Evolutionary conservation across 192 early-diverging fungal genomes (phyloP).

Genomic region (Polychytrium aggregatum): DNA sequence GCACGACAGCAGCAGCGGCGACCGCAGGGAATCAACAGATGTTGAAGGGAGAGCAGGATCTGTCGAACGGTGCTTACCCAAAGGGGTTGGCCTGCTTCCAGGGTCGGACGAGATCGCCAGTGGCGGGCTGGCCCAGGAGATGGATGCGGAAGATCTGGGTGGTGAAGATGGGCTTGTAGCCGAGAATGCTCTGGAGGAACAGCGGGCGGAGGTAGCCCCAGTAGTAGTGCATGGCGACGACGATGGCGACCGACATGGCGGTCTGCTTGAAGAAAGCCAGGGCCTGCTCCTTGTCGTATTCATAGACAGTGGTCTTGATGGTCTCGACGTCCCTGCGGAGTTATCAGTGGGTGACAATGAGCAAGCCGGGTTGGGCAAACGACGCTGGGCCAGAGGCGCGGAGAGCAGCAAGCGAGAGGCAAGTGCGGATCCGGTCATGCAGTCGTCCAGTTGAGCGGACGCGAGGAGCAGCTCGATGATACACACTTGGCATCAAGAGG

Average conservation of each 20-base stretch:
- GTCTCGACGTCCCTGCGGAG: conserved; percentile 37
- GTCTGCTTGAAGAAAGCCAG: conserved; percentile 60
- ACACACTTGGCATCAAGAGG: too few species aligned
- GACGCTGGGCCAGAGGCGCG: too few species aligned
- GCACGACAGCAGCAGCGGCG: too few species aligned
- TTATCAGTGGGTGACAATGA: too few species aligned
- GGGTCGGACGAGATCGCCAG: conserved; percentile 71
- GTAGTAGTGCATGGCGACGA: conserved; percentile 75
- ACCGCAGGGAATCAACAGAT: too few species aligned
- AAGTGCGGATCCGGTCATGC: too few species aligned
- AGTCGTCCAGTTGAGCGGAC: too few species aligned
- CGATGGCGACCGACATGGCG: conserved; percentile 54
- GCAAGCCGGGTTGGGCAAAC: too few species aligned
- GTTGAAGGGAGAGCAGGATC: not conserved
- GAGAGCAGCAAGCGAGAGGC: too few species aligned
- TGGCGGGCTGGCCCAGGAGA: conserved; percentile 59
- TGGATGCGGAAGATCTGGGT: conserved; percentile 72
- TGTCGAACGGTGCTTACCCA: conserved; percentile 21
- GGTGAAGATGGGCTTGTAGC: conserved; percentile 55
- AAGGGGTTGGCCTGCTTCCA: conserved; percentile 72
- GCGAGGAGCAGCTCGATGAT: too few species aligned
- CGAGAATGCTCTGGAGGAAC: conserved; percentile 74
- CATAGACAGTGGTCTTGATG: conserved; percentile 47
- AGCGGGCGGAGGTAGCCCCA: conserved; percentile 81
- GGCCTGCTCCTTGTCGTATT: conserved; percentile 70